phyloP scores from a whole-genome alignment of 2,329 filamentous ascomycete genomes.

The Lasiodiplodia sp. region DNA sequence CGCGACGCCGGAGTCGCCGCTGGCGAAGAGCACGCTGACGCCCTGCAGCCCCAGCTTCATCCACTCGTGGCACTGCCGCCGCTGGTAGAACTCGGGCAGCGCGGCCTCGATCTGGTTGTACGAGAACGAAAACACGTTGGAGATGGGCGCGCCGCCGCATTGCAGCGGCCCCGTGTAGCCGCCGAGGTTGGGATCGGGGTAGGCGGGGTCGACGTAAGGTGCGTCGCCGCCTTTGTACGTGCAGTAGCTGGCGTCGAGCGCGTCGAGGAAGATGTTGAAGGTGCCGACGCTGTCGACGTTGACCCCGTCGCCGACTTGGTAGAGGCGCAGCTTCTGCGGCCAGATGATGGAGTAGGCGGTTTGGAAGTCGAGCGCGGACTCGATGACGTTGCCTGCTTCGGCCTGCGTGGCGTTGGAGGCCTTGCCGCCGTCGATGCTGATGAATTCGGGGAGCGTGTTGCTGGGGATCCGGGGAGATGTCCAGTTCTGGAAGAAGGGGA shows the following conservation, averaged over 20 bases:
- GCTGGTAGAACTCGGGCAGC: slow-evolving; percentile 62
- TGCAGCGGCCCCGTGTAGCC: slow-evolving; percentile 59
- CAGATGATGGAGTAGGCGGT: slow-evolving; percentile 33
- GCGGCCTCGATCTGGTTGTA: slow-evolving; percentile 64
- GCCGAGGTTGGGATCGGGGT: slow-evolving; percentile 56
- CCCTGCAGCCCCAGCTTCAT: slow-evolving; percentile 58
- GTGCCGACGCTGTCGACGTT: slow-evolving; percentile 25
- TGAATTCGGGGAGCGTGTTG: slow-evolving; percentile 54
- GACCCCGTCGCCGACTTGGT: slow-evolving; percentile 32
- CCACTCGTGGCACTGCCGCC: slow-evolving; percentile 45
- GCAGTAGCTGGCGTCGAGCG: slow-evolving; percentile 61
- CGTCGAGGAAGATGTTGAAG: slow-evolving; percentile 47
- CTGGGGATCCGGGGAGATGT: slow-evolving; percentile 44
- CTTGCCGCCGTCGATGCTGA: slow-evolving; percentile 56
- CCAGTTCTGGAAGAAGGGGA: slow-evolving; percentile 48
- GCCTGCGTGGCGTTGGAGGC: slow-evolving; percentile 12
- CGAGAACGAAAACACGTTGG: slow-evolving; percentile 65
- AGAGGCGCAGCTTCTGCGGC: slow-evolving; percentile 33
- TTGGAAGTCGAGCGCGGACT: slow-evolving; percentile 33
- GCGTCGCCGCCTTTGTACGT: slow-evolving; percentile 55
- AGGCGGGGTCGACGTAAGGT: slow-evolving; percentile 57
- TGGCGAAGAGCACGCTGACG: slow-evolving; percentile 57
- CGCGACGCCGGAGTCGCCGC: slow-evolving; percentile 52
- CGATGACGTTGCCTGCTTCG: slow-evolving; percentile 18
- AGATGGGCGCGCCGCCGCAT: slow-evolving; percentile 60